Conservation (phyloP, 306 rosid genomes). For the Cicer arietinum region DNA sequence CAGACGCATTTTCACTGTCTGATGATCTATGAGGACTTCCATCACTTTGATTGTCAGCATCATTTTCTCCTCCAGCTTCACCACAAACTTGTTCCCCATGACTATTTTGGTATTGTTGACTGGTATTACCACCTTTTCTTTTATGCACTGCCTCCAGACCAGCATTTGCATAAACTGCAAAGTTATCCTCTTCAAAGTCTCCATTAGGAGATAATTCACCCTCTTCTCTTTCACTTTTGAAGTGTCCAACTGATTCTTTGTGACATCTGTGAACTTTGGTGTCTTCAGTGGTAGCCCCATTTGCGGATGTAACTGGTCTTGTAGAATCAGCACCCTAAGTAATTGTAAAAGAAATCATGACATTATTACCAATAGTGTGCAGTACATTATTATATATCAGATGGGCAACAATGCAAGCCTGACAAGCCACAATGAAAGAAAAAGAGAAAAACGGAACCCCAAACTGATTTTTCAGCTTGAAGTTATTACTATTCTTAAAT, state of each 20-base stretch:
- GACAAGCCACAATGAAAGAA: constrained; percentile 26
- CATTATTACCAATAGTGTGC: constrained; percentile 9
- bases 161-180: constrained; percentile 69
- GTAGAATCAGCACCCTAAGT: constrained; percentile 77
- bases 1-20: constrained; percentile 92
- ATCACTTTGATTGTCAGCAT: constrained; percentile 86
- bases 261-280: constrained; percentile 58
- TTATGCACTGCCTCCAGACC: constrained; percentile 59
- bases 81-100: constrained; percentile 69
- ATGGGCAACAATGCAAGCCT: constrained; percentile 4
- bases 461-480: background rate
- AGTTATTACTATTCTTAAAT: constrained; percentile 16
- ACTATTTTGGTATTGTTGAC: constrained; percentile 65
- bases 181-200: constrained; percentile 96
- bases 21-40: constrained; percentile 91
- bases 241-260: constrained; percentile 73
- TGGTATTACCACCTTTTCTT: constrained; percentile 57
- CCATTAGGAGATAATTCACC: constrained; percentile 98
- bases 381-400: constrained; percentile 20
- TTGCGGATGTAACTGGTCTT: constrained; percentile 62
- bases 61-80: constrained; percentile 79
- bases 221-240: constrained; percentile 91
- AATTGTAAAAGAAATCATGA: constrained; percentile 39
- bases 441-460: constrained; percentile 11
- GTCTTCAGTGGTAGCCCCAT: constrained; percentile 59